Evolutionary conservation across 139 green algal genomes (phyloP), one percentile per base, ranked within the genome.

Genomic region (Yamagishiella unicocca): DNA sequence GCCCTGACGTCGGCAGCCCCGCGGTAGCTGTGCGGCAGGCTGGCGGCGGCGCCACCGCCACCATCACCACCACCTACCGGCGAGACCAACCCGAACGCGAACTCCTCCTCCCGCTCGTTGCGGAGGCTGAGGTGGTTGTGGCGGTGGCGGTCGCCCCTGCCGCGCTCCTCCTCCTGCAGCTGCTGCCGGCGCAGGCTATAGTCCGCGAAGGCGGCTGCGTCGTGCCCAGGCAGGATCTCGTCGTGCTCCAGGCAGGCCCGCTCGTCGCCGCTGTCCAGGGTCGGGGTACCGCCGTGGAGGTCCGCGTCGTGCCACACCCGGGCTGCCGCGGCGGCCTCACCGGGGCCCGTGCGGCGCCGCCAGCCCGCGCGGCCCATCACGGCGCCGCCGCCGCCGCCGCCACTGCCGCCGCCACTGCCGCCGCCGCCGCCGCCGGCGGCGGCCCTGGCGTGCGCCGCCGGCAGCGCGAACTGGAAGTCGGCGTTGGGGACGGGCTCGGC

Each of bases 221-320:
- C 79, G 2, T 85, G 79, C 0, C 79, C 79, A 4, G 79, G 79
- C 79, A 85, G 31, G 38, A 85, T 85, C 42, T 85, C 79, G 29
- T 75, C 61, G 45, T 85, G 62, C 61, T 72, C 79, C 79, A 85
- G 38, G 58, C 43, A 62, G 54, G 29, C 33, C 37, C 77, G 12
- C 77, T 84, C 77, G 29, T 85, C 79, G n/a, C 79, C 79, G 40
- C 61, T 76, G 43, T 85, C 79, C 38, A 85, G 29, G 1, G 79
- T 85, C 0, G 79, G 79, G 2, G 79, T 85, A 61, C 79, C 77
- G 77, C 77, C 77, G 58, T 84, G 77, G 14, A 84, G 29, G 55
- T 84, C 77, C 0, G 77, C 77, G 54, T 73, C 37, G 25, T 40
- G 77, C 77, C 77, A 84, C 38, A 73, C 37, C 12, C 77, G 55